phyloP scores from a whole-genome alignment of 139 green algal species.

The Chlamydomonas incerta region DNA sequence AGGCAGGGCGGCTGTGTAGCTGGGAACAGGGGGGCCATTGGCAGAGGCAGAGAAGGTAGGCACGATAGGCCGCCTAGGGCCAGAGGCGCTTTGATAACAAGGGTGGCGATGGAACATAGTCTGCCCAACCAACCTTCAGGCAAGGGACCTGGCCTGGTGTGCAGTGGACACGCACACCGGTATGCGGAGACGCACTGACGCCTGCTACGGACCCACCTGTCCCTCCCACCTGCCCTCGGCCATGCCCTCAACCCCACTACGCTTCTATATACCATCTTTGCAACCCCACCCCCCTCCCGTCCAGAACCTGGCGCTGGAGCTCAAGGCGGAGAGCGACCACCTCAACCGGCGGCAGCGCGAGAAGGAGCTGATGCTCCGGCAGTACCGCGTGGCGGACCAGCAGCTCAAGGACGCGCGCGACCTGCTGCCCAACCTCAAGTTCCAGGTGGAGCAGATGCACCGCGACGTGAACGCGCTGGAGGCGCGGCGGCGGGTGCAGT shows the following conservation, averaged over 20 bases:
- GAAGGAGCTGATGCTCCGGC: slow-evolving; percentile 63
- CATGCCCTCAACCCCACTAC: background rate
- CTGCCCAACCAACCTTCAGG: too few relatives aligned
- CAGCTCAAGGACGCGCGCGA: slow-evolving; percentile 48
- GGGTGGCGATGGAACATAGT: too few relatives aligned
- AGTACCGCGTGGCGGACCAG: slow-evolving; percentile 58
- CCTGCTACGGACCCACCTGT: background rate
- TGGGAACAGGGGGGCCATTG: too few relatives aligned
- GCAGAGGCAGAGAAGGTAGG: too few relatives aligned
- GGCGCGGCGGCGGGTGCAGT: slow-evolving; percentile 27
- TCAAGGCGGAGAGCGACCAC: slow-evolving; percentile 53
- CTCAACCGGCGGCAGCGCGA: slow-evolving; percentile 51
- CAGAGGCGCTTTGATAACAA: too few relatives aligned
- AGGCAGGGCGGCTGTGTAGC: too few relatives aligned
- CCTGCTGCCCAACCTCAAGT: slow-evolving; percentile 60
- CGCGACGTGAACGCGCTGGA: slow-evolving; percentile 39
- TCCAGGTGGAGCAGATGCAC: slow-evolving; percentile 55
- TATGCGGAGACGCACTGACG: too few relatives aligned
- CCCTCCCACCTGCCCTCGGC: background rate
- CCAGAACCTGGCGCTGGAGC: slow-evolving; percentile 46
- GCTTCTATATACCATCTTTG: too few relatives aligned
- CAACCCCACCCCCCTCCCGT: background rate
- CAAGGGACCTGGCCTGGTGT: too few relatives aligned
- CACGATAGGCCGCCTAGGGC: too few relatives aligned
- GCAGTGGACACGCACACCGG: background rate